Percentiles rank a stretch among this genome's conserved stretches.
These are phyloP conservation scores for Ilex asprella DNA, from an alignment of 257 asterid species.

Conservation along the genomic window DNA sequence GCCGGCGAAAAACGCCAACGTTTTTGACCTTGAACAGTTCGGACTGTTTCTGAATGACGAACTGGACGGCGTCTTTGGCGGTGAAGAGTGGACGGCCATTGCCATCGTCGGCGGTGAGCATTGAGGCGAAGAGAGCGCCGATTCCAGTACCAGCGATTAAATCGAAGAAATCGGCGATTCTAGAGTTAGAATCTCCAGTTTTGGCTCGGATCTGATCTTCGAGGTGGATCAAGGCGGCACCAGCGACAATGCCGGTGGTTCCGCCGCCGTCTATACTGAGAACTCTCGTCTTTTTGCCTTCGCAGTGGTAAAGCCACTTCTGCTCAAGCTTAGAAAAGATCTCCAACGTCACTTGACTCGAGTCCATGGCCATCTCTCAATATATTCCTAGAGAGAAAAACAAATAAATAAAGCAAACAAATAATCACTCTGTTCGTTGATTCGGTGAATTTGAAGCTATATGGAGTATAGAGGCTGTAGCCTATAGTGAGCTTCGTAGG, in stretches of 20 bases:
- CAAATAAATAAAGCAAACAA: background rate
- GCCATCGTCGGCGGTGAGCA: conserved; percentile 70
- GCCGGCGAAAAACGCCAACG: conserved; percentile 46
- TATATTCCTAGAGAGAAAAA: background rate
- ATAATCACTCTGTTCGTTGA: too few relatives aligned
- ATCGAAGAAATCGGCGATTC: conserved; percentile 75
- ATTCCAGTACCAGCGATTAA: conserved; percentile 79
- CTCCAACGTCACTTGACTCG: conserved; percentile 69
- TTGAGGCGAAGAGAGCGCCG: conserved; percentile 75
- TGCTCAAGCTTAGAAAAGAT: conserved; percentile 88
- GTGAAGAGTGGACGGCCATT: conserved; percentile 65
- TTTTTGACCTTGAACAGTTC: conserved; percentile 34
- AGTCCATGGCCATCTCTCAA: conserved; percentile 38
- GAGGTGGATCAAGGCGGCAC: conserved; percentile 54
- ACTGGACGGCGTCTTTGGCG: conserved; percentile 53
- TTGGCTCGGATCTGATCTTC: conserved; percentile 79
- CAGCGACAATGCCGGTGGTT: conserved; percentile 52
- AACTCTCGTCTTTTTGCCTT: conserved; percentile 68
- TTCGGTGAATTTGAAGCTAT: background rate
- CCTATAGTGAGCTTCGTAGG: conserved; percentile 9
- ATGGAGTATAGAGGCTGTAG: conserved; percentile 1
- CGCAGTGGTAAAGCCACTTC: conserved; percentile 80
- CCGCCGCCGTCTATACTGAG: conserved; percentile 87
- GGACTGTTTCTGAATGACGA: conserved; percentile 37
- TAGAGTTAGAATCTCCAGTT: conserved; percentile 58